Evolutionary conservation across 2,329 filamentous ascomycete genomes (phyloP), one percentile per base, ranked within the genome.

Genomic region (Davidsoniella neocaledoniae): DNA sequence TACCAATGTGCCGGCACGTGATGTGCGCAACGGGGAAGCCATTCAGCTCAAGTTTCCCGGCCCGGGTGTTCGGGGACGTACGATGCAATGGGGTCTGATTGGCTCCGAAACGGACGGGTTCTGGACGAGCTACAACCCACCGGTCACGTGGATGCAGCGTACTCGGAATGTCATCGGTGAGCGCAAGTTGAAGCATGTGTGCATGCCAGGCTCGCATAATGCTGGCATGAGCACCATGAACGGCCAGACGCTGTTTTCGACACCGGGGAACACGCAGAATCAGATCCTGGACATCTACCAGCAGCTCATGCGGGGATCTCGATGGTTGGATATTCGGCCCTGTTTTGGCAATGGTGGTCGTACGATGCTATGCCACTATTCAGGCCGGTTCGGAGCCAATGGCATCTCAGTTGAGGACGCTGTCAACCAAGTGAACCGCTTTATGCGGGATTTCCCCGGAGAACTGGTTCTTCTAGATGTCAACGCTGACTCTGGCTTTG

Each of bases 121-220:
- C 36, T 50, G 48, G 48, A 50, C 42, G 17, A 50, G 48, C 38
- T 37, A 45, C 17, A 45, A 49, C 14, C 50, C 50, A 3, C 50
- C 50, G 7, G 33, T 49, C 12, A 29, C 33, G 4, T 61, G 59
- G 58, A 61, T 61, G 60, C 48, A 51, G 14, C 37, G 36, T 5
- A 56, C 58, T 21, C 54, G 56, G 43, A 53, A 58, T 48, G 52
- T 57, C 12, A 60, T 61, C 45, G 53, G 55, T 7, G 54, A 57
- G 51, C 62, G 68, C 29, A 64, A 60, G 0, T 56, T 71, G 2
- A 63, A 63, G 40, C 61, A 69, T 25, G 62, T 71, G 21, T 63
- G 63, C 49, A 66, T 71, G 62, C 68, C 68, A 1, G 68, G 68
- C 14, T 64, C 64, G 2, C 67, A 71, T 53, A 65, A 70, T 54